Percentiles rank a stretch among this genome's conserved stretches.
phyloP scores from a whole-genome alignment of 768 basidiomycete species.

The Boletus rufocinnamomeus region DNA sequence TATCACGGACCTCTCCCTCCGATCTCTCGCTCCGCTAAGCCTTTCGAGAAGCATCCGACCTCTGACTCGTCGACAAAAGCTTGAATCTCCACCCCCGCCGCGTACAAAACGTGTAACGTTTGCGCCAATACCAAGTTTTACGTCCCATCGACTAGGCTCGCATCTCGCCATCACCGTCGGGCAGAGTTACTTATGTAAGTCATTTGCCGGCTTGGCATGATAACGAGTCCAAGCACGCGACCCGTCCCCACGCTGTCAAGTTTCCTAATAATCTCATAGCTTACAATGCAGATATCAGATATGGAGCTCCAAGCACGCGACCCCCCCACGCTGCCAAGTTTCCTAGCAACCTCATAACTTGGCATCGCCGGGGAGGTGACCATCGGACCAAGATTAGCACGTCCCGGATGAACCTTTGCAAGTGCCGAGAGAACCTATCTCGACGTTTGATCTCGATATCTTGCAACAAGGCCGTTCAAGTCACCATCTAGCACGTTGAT shows the following conservation, averaged over 20 bases:
- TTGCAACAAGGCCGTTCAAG: neutral
- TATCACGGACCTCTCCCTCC: neutral
- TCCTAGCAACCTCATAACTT: neutral
- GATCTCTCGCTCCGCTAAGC: neutral
- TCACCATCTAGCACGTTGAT: neutral
- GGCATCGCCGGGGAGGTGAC: neutral
- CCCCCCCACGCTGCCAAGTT: neutral
- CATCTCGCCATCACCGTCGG: neutral
- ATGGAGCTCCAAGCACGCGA: neutral
- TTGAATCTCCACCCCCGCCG: conserved; percentile 15
- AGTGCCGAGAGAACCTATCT: neutral
- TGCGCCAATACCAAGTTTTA: neutral
- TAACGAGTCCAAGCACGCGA: neutral
- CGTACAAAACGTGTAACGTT: conserved; percentile 1
- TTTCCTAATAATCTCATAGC: neutral
- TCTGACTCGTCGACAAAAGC: neutral
- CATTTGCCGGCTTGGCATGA: conserved; percentile 1
- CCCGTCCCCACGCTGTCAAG: neutral
- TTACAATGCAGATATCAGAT: neutral
- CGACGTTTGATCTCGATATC: neutral
- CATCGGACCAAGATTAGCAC: neutral
- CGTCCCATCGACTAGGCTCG: neutral
- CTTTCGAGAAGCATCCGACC: neutral
- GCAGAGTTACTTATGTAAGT: neutral
- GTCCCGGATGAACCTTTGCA: neutral